Conservation (phyloP, 2,329 filamentous ascomycete genomes). For the Fusarium cyanostomum region DNA sequence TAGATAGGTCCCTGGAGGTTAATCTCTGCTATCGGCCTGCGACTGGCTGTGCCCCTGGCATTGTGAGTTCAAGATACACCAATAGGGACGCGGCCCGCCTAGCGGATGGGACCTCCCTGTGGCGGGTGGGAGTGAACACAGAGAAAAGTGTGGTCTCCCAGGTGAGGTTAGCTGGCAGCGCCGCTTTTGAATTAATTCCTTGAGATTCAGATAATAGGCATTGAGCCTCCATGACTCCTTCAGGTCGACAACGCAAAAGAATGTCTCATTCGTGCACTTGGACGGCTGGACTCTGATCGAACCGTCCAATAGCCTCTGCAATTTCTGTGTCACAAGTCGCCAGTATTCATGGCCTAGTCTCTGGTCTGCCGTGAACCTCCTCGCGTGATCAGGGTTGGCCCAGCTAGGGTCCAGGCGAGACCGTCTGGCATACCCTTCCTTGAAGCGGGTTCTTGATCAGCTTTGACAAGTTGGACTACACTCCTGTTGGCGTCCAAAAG, state of each 20-base stretch:
- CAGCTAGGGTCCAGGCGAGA: constrained; percentile 4
- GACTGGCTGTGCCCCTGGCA: constrained; percentile 29
- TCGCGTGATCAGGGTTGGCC: constrained; percentile 12
- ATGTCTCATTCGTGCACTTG: not conserved
- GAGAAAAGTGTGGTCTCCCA: not conserved
- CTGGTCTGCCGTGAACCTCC: not conserved
- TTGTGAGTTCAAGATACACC: constrained; percentile 19
- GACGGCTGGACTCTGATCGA: not conserved
- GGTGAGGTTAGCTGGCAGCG: not conserved
- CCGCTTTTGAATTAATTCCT: not conserved
- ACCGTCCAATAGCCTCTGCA: constrained; percentile 1
- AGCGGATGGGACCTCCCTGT: not conserved
- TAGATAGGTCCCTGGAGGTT: constrained; percentile 27
- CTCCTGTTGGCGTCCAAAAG: too few species aligned
- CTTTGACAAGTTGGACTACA: too few species aligned
- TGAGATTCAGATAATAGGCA: not conserved
- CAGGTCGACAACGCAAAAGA: not conserved
- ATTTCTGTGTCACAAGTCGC: not conserved
- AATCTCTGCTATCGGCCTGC: constrained; percentile 12
- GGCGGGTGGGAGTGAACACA: constrained; percentile 15
- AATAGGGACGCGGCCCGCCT: constrained; percentile 4
- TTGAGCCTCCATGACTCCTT: not conserved
- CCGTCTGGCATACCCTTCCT: constrained; percentile 1
- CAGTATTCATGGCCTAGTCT: not conserved
- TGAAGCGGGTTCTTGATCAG: not conserved